Evolutionary conservation across 179 eudicot species (phyloP), one percentile per base, ranked within the genome.

Genomic region (Monotropa hypopitys): DNA sequence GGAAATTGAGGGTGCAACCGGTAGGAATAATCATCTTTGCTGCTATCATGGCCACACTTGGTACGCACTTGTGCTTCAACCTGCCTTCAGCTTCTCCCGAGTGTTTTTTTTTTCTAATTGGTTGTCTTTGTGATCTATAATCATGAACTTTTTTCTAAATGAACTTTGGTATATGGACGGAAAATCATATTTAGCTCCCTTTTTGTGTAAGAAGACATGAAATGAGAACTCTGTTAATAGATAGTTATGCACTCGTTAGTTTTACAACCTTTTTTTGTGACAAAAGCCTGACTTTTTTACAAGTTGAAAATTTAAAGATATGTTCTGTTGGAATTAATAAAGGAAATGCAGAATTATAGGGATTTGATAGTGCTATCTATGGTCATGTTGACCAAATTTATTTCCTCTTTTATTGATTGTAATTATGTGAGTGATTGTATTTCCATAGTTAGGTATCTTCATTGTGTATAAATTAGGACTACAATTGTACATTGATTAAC

Each of bases 41-140:
- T 51, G 96, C 99, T 78, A 71, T 96, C 35, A 96, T 96, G 99
- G 99, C 99, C 75, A 96, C 99, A 50, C 85, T 96, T 26, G 98
- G 99, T 95, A 81, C 38, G 83, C 70, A 73, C 66, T 62, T 63
- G 33, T 16, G 33, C 54, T 15, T 67, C 46, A 4, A 38, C 54
- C 15, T 6, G 33, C 51, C 40, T n/a, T 53, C 16, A 26, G 71
- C 67, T 76, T 65, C 4, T 2, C 2, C 35, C 13, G 7, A 72
- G 75, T 30, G 38, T 45, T 23, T 6, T 10, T 50, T 50, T 13
- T 50, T 50, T 15, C 20, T 50, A 5, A 50, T 50, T 16, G 4
- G 53, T 49, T 49, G 15, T 49, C 5, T 49, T 35, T 70, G 4
- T 45, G 9, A 23, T 23, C 13, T 45, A 3, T 11, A 13, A 43